A percentile compares a stretch with the other conserved stretches of the same genome.
Evolutionary conservation across 805 yeast species (phyloP).

Genomic region (Monosporozyma unispora): DNA sequence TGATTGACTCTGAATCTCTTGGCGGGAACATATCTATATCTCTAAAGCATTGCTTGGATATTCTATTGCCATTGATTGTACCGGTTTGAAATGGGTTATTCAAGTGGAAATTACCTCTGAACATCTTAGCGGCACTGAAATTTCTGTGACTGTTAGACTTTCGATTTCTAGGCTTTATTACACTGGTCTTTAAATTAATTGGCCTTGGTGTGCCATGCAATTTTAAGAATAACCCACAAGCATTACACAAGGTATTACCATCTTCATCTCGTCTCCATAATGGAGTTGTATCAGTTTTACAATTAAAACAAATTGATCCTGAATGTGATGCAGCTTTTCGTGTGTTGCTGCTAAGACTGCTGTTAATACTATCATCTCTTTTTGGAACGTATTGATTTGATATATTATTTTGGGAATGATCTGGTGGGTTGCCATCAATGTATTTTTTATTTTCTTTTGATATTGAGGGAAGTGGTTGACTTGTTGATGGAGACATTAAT

Average conservation of each 20-base stretch:
- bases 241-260: slow-evolving; percentile 84
- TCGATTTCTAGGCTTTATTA: slow-evolving; percentile 81
- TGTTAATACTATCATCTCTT: neutral
- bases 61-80: neutral
- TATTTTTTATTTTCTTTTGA: no score
- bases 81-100: neutral
- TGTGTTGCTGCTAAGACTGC: neutral
- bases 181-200: slow-evolving; percentile 79
- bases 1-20: neutral
- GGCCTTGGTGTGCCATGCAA: slow-evolving; percentile 90
- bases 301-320: slow-evolving; percentile 68
- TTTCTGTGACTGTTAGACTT: slow-evolving; percentile 15
- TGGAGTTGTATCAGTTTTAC: slow-evolving; percentile 86
- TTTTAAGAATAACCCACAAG: slow-evolving; percentile 82
- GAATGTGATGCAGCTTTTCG: slow-evolving; percentile 1
- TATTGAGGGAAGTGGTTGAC: no score
- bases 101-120: neutral
- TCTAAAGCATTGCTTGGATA: neutral
- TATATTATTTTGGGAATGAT: neutral
- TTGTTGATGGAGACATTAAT: no score
- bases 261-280: slow-evolving; percentile 90
- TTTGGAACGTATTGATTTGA: neutral
- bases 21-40: neutral
- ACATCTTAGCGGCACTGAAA: neutral
- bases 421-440: neutral